Evolutionary conservation across 2,329 filamentous ascomycete genomes (phyloP), one percentile per base, ranked within the genome.

Genomic region (Aspergillus quadricinctus): DNA sequence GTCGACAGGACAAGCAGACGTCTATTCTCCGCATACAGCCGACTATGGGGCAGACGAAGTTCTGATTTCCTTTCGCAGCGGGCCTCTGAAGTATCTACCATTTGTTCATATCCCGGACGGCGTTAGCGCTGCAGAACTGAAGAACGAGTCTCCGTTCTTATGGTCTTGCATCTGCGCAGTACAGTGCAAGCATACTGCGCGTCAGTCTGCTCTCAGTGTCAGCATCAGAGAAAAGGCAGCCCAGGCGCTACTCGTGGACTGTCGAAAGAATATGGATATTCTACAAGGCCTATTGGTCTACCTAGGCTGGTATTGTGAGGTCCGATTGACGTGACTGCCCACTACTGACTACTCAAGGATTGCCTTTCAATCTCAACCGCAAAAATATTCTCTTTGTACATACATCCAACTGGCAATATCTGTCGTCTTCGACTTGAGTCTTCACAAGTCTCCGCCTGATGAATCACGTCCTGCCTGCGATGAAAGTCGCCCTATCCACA

Each of bases 371-470:
- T 55, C 50, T 23, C 51, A 52, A 8, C 54, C 59, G 27, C 49
- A 51, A 11, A 61, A 61, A 27, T 41, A 51, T 1, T 50, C 59
- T 21, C 52, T 59, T 1, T 54, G 57, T 29, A 54, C 55, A 10
- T 61, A 55, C 28, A 49, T 53, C 46, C 59, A 61, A 25, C 53
- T 61, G 57, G 59, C 54, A 0, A 52, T 41, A 3, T 45, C 56
- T 0, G 31, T 61, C 17, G 28, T 61, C 11, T 45, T 55, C 10
- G 57, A 61, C 25, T 48, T 61, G 4, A 54, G 54, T 0, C 50
- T 61, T 6, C 51, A 61, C n/a, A 53, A 50, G 23, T 35, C 57
- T 1, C 49, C 59, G 1, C 57, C 57, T 6, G 46, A 49, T 5
- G 41, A 49, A 9, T 28, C 46, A 3, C 48, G 31, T 19, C 48